phyloP scores from a whole-genome alignment of 179 eudicot species.

The Pouteria campechiana region DNA sequence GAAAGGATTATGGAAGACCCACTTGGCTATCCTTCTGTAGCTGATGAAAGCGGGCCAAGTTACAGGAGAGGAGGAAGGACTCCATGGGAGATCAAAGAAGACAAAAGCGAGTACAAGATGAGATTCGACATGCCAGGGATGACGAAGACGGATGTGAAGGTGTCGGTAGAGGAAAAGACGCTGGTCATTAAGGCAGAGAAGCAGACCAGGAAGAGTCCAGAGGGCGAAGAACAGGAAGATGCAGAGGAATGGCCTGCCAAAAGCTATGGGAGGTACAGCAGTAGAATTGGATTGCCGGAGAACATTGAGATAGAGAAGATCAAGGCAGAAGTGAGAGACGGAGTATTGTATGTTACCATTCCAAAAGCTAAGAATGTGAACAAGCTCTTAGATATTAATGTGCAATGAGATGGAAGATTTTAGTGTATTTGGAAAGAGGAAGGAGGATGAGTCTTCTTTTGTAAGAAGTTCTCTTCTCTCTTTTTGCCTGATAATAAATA shows the following conservation, averaged over 20 bases:
- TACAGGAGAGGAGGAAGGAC: slow-evolving; percentile 53
- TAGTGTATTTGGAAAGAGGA: neutral
- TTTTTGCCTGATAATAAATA: too few species aligned
- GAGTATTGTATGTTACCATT: slow-evolving; percentile 56
- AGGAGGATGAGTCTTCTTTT: too few species aligned
- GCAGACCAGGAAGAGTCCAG: slow-evolving; percentile 7
- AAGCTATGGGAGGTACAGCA: slow-evolving; percentile 51
- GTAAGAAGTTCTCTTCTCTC: too few species aligned
- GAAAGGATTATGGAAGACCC: slow-evolving; percentile 70
- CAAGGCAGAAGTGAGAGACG: slow-evolving; percentile 74
- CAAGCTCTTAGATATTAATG: slow-evolving; percentile 54
- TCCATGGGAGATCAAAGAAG: slow-evolving; percentile 81
- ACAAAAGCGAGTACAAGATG: slow-evolving; percentile 46
- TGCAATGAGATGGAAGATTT: slow-evolving; percentile 14
- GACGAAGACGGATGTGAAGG: slow-evolving; percentile 60
- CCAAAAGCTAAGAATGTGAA: slow-evolving; percentile 35
- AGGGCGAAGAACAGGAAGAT: slow-evolving; percentile 8
- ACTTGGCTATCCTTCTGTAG: slow-evolving; percentile 9
- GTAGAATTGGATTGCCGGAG: slow-evolving; percentile 67
- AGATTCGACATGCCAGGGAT: slow-evolving; percentile 84
- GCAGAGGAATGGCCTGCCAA: slow-evolving; percentile 46
- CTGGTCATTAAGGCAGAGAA: slow-evolving; percentile 64
- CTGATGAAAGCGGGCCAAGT: slow-evolving; percentile 15
- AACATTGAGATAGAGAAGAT: slow-evolving; percentile 66
- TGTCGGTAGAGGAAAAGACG: slow-evolving; percentile 72